Percentiles rank a stretch among this genome's conserved stretches.
Evolutionary conservation across 1,139 yeast species (phyloP).

Genomic region (Nakaseomyces kungkrabaensis): DNA sequence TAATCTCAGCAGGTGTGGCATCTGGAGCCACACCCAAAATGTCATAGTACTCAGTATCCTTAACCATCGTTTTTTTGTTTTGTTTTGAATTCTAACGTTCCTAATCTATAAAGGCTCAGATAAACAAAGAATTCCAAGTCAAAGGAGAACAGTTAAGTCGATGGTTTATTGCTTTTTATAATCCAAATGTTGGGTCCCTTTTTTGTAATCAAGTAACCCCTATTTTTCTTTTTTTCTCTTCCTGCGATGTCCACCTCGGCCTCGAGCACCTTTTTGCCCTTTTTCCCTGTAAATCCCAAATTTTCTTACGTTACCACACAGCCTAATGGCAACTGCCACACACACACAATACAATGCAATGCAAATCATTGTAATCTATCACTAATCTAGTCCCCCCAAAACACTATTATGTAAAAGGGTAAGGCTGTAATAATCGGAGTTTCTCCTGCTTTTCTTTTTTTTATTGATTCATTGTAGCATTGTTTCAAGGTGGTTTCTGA

Average conservation of each 20-base stretch:
- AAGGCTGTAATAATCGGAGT: background rate
- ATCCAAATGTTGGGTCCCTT: too few species aligned
- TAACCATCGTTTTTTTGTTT: conserved; percentile 48
- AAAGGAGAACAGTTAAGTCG: background rate
- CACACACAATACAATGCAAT: too few species aligned
- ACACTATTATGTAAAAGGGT: too few species aligned
- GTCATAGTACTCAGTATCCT: conserved; percentile 84
- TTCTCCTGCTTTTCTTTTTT: background rate
- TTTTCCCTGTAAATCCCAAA: too few species aligned
- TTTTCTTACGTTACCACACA: too few species aligned
- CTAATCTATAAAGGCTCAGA: background rate
- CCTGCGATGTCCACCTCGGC: too few species aligned
- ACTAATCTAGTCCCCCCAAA: too few species aligned
- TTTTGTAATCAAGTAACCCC: too few species aligned
- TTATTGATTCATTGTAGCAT: background rate
- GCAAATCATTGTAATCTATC: too few species aligned
- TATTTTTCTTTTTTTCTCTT: too few species aligned
- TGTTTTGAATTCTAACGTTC: background rate
- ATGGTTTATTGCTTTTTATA: background rate
- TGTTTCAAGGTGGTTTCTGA: background rate
- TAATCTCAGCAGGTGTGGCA: conserved; percentile 75
- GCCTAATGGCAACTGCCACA: too few species aligned
- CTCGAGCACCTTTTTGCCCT: too few species aligned
- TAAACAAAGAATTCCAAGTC: background rate
- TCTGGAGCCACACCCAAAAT: conserved; percentile 52